Evolutionary conservation across 441 rosid genomes (phyloP).

Genomic region (Biscutella laevigata): DNA sequence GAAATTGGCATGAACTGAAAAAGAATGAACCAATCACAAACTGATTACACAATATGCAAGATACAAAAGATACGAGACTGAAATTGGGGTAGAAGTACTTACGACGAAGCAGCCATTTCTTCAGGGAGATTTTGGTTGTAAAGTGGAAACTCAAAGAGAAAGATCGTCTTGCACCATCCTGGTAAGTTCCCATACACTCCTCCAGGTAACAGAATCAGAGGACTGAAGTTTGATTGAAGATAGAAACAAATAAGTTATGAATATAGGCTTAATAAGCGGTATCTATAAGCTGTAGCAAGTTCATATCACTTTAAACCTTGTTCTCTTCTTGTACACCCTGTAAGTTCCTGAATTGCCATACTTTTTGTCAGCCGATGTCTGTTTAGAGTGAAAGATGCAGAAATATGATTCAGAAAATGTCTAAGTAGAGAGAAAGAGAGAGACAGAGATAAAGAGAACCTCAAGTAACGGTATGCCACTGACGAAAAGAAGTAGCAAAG

Average conservation of each 20-base stretch:
- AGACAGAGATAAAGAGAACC: conserved; percentile 33
- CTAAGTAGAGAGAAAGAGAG: not conserved
- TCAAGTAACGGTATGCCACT: conserved; percentile 94
- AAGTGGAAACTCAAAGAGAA: conserved; percentile 68
- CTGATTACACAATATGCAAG: not conserved
- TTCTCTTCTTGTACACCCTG: conserved; percentile 57
- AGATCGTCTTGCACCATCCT: conserved; percentile 51
- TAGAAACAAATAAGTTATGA: conserved; percentile 17
- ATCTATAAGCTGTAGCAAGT: too few relatives aligned
- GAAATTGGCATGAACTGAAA: too few relatives aligned
- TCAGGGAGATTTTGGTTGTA: conserved; percentile 64
- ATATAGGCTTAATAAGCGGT: not conserved
- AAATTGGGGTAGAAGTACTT: conserved; percentile 19
- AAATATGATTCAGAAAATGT: conserved; percentile 1
- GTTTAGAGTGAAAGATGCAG: not conserved
- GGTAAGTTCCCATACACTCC: conserved; percentile 59
- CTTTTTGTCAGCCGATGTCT: conserved; percentile 85
- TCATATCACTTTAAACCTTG: conserved; percentile 39
- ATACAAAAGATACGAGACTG: conserved; percentile 8
- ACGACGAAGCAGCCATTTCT: conserved; percentile 26
- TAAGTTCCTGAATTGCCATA: conserved; percentile 55
- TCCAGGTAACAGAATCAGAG: conserved; percentile 63
- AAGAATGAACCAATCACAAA: conserved; percentile 4
- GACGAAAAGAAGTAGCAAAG: conserved; percentile 68
- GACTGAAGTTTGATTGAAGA: conserved; percentile 37